A percentile compares a stretch with the other conserved stretches of the same genome.
phyloP scores from a whole-genome alignment of 257 asterid genomes.

The Hygrophila difformis region DNA sequence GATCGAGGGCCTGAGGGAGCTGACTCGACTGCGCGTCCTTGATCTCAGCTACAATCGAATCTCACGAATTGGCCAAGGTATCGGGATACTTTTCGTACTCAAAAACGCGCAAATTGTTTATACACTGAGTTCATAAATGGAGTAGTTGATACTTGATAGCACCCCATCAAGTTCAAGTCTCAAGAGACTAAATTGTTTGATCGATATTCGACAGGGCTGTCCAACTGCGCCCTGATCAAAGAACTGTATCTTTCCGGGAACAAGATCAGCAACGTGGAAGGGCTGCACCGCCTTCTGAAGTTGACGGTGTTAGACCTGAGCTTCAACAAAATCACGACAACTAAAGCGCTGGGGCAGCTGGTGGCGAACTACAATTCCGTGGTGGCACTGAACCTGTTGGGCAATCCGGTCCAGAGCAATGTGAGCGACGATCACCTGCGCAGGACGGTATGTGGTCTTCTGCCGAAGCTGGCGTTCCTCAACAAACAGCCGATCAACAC shows the following conservation, averaged over 20 bases:
- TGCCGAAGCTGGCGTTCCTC: conserved; percentile 52
- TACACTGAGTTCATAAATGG: too few relatives aligned
- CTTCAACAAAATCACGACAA: conserved; percentile 71
- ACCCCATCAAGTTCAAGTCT: too few relatives aligned
- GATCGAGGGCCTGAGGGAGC: conserved; percentile 73
- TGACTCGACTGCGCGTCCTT: conserved; percentile 63
- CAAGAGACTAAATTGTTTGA: background rate
- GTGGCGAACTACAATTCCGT: conserved; percentile 71
- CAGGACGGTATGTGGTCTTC: conserved; percentile 50
- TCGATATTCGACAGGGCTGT: conserved; percentile 37
- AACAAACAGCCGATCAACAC: conserved; percentile 57
- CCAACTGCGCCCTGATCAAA: conserved; percentile 55
- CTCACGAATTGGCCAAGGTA: conserved; percentile 76
- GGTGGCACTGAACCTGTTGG: conserved; percentile 58
- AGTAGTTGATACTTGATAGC: background rate
- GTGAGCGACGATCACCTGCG: conserved; percentile 56
- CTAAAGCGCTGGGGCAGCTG: conserved; percentile 76
- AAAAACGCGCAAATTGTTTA: too few relatives aligned
- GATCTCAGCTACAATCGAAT: conserved; percentile 83
- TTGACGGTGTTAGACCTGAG: conserved; percentile 67
- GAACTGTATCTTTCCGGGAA: conserved; percentile 80
- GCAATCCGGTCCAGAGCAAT: conserved; percentile 70
- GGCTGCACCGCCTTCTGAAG: conserved; percentile 75
- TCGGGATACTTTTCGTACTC: too few relatives aligned
- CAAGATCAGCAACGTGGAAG: conserved; percentile 75